Base-by-base conservation (phyloP, 306 rosid species). In the Argentina anserina region DNA sequence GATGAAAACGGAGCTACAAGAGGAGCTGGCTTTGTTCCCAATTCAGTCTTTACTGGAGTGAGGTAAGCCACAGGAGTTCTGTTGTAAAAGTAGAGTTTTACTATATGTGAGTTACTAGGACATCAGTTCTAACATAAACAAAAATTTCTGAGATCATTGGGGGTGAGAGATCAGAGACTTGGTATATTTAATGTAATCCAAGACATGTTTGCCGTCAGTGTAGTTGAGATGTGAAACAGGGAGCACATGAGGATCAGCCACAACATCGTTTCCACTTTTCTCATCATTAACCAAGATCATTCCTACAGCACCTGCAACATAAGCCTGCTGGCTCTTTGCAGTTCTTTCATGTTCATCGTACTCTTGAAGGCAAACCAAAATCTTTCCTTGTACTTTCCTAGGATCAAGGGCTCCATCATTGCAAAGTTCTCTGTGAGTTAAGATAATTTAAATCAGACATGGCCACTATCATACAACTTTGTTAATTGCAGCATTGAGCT, bases 1-100 rank as follows among this genome's bases (percentile, higher is more conserved):
- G 94, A 82, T 39, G 98, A 92, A 84, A 90, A 90, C 25, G 84
- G 2, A 70, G 92, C 92, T 72, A 92, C n/a, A 23, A 42, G 0
- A 20, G 96, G 97, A 37, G 92, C 71, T 40, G 88, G 85, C 41
- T 81, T 78, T 31, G 5, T 6, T 29, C 78, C 86, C 5, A 84
- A 4, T 56, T 65, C 45, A 20, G 96, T 88, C 59, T 36, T 75
- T 42, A 64, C 84, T 1, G 5, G 67, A 65, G 86, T 79, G 28
- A 90, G 72, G 78, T 26, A 71, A 67, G 94, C 92, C 72, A 46
- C 1, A 0, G 98, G 92, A 47, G 3, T 74, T 75, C 94, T 90
- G 76, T 90, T 12, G n/a, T 26, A 23, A 58, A 58, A 14, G 4
- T 58, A 12, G 31, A 58, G 20, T 52, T n/a, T 3, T 21, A 52